Evolutionary conservation across 768 basidiomycete genomes (phyloP).

Genomic region (Chlorophyllum brunneum): DNA sequence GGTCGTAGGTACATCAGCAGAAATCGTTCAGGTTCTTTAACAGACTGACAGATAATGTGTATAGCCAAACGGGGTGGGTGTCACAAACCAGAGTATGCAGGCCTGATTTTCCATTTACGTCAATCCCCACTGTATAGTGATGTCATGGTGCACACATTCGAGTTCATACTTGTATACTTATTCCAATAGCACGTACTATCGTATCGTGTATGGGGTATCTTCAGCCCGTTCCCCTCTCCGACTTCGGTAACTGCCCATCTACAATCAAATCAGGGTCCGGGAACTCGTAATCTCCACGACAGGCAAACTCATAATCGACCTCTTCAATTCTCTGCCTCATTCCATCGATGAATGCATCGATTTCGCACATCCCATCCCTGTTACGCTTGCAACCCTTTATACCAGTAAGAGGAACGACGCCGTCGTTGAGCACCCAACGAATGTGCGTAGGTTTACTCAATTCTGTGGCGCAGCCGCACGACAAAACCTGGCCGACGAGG

Average conservation of each 20-base stretch:
- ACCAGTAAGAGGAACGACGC: conserved; percentile 61
- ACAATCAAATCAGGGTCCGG: conserved; percentile 39
- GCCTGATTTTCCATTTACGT: too few species aligned
- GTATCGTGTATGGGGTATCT: background rate
- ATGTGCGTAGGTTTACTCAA: conserved; percentile 38
- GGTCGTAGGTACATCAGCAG: background rate
- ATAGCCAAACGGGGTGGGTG: background rate
- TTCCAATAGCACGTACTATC: too few species aligned
- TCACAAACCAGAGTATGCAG: too few species aligned
- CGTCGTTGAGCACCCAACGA: conserved; percentile 73
- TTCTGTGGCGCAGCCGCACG: conserved; percentile 24
- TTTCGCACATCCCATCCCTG: conserved; percentile 57
- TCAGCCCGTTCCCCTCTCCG: background rate
- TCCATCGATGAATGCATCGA: conserved; percentile 54
- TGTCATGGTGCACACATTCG: too few species aligned
- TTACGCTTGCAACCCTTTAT: conserved; percentile 56
- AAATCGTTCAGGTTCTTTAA: too few species aligned
- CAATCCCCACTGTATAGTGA: too few species aligned
- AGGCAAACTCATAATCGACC: conserved; percentile 63
- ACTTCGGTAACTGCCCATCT: conserved; percentile 29
- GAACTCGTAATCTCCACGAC: conserved; percentile 46
- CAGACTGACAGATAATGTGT: background rate
- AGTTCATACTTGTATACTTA: too few species aligned
- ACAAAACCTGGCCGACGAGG: conserved; percentile 43
- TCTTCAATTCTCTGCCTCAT: conserved; percentile 52